Base-by-base conservation (phyloP, 2,329 filamentous ascomycete genomes). In the Acarospora socialis region DNA sequence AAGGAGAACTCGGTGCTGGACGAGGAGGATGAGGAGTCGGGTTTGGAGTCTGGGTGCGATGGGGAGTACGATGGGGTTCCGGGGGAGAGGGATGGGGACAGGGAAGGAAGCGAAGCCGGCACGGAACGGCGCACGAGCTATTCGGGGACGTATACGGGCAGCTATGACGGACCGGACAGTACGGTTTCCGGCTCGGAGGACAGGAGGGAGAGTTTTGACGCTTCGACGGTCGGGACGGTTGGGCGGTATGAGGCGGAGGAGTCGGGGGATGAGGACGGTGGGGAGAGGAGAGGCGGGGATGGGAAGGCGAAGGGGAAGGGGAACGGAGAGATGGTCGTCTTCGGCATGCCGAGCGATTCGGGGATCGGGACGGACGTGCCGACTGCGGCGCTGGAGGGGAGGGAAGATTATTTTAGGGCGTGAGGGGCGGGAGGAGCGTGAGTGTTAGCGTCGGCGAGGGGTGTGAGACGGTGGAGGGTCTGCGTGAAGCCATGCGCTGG, bases 401-500 rank as follows among this genome's bases (percentile, higher is more conserved):
- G 39, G 8, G 41, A 34, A 22, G 41, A 43, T 28, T 43, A 43
- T 17, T 43, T 41, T 22, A 38, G 31, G 27, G 34, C n/a, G n/a
- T n/a, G n/a, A n/a, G n/a, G n/a, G n/a, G n/a, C n/a, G n/a, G n/a
- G n/a, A n/a, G n/a, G n/a, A n/a, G n/a, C n/a, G n/a, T n/a, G n/a
- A n/a, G n/a, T n/a, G n/a, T n/a, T n/a, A n/a, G 61, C 3, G 61
- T 60, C 24, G 67, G 64, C 61, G 80, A 58, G 62, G 68, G 51
- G 25, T 56, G 46, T 24, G 60, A 54, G 4, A 51, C 56, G 24
- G 61, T n/a, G n/a, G n/a, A n/a, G n/a, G n/a, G n/a, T n/a, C n/a
- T n/a, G n/a, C n/a, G n/a, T n/a, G n/a, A n/a, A n/a, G n/a, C n/a
- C n/a, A n/a, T n/a, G n/a, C n/a, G n/a, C n/a, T n/a, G n/a, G n/a